phyloP scores from a whole-genome alignment of 2,329 filamentous ascomycete species.

The Talaromyces sp. region DNA sequence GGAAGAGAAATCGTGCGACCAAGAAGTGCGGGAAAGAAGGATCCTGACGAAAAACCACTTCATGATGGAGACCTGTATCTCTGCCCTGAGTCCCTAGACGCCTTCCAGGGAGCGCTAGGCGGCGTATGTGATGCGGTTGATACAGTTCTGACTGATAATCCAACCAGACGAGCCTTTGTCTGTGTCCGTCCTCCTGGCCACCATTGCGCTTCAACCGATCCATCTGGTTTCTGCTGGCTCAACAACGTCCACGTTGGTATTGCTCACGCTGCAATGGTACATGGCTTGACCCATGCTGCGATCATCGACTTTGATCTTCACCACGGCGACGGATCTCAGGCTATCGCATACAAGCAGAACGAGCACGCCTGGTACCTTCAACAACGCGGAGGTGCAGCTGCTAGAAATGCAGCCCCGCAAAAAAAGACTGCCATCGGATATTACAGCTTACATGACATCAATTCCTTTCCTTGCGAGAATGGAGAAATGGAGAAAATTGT shows the following conservation, averaged over 20 bases:
- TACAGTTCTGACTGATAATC: slow-evolving; percentile 64
- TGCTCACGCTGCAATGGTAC: slow-evolving; percentile 76
- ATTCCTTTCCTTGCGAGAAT: slow-evolving; percentile 92
- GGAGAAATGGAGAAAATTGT: slow-evolving; percentile 93
- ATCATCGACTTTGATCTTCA: slow-evolving; percentile 92
- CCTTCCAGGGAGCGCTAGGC: slow-evolving; percentile 86
- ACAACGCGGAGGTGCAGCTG: slow-evolving; percentile 41
- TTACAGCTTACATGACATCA: slow-evolving; percentile 96
- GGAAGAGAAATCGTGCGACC: slow-evolving; percentile 74
- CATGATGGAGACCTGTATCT: slow-evolving; percentile 91
- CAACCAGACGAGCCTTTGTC: slow-evolving; percentile 78
- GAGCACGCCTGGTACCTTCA: slow-evolving; percentile 51
- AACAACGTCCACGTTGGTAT: slow-evolving; percentile 98
- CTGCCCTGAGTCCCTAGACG: slow-evolving; percentile 77
- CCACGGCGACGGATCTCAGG: slow-evolving; percentile 92
- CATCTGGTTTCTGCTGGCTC: slow-evolving; percentile 96
- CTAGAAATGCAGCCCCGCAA: slow-evolving; percentile 69
- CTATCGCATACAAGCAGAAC: slow-evolving; percentile 90
- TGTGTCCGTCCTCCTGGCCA: slow-evolving; percentile 91
- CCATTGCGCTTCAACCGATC: slow-evolving; percentile 84
- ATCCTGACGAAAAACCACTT: slow-evolving; percentile 53
- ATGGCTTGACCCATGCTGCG: slow-evolving; percentile 87
- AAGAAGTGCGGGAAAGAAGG: slow-evolving; percentile 34
- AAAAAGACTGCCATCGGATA: slow-evolving; percentile 90
- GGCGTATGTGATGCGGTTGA: slow-evolving; percentile 93